Conservation (phyloP, 768 basidiomycete species). For the Rickenella mellea region DNA sequence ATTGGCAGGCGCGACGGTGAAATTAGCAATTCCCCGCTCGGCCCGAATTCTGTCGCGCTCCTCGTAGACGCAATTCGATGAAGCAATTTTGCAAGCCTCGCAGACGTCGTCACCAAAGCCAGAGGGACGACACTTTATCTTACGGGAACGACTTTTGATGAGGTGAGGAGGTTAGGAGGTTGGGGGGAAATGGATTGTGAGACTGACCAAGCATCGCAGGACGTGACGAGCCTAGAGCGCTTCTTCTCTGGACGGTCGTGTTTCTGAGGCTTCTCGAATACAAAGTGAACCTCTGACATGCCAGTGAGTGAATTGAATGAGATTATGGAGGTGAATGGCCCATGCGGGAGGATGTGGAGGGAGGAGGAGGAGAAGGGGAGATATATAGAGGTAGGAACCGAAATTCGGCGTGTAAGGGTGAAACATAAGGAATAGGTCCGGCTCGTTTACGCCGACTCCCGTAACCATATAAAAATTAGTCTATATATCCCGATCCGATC, state of each 20-base stretch:
- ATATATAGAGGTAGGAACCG: too few species aligned
- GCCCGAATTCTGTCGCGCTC: constrained; percentile 16
- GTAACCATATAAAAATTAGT: too few species aligned
- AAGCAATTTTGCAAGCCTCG: constrained; percentile 12
- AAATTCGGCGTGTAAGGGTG: too few species aligned
- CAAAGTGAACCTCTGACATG: constrained; percentile 15
- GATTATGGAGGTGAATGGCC: too few species aligned
- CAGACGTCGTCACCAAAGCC: constrained; percentile 7
- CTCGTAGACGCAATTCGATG: constrained; percentile 11
- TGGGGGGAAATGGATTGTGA: not conserved
- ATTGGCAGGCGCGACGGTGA: constrained; percentile 3
- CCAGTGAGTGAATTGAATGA: not conserved
- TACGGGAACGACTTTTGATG: constrained; percentile 13
- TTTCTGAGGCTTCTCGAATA: constrained; percentile 15
- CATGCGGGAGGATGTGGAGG: too few species aligned
- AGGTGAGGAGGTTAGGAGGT: constrained; percentile 2
- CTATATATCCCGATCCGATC: too few species aligned
- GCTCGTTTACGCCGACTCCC: too few species aligned
- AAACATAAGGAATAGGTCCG: too few species aligned
- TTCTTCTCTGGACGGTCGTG: constrained; percentile 10
- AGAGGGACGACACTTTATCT: constrained; percentile 15
- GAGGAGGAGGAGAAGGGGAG: too few species aligned
- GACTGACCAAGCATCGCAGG: constrained; percentile 14
- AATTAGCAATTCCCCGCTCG: constrained; percentile 10
- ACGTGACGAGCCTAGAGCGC: constrained; percentile 14